Base-by-base conservation (phyloP, 2,329 filamentous ascomycete species). In the Xylariaceae sp. region DNA sequence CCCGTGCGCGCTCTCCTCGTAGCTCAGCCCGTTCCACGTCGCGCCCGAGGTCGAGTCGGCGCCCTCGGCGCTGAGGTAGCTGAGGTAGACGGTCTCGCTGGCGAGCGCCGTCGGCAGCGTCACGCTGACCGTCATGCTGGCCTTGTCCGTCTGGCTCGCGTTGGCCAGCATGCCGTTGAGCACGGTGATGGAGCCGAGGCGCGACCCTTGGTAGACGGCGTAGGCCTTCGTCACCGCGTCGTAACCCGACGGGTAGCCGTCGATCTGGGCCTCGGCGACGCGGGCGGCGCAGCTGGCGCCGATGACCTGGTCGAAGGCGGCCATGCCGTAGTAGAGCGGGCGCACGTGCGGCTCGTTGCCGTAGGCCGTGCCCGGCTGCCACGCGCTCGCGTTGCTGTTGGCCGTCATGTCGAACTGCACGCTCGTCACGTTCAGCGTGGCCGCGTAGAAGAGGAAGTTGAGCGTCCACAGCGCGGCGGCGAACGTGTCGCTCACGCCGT, bases 341-440 rank as follows among this genome's bases (percentile, higher is more conserved):
- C 67, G 61, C 8, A 70, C 64, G 41, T 60, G 61, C 1, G 63
- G 58, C 16, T 53, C 50, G 5, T 49, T 56, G 19, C 56, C 61
- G 40, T 62, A 58, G 38, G 58, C 50, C 14, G 51, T 31, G 24
- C 63, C 53, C 9, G 68, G 68, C 40, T 66, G 61, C 68, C 68
- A 72, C 2, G 67, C 64, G 36, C 61, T 61, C 5, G 66, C 64
- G 43, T 65, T 65, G 39, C 66, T 69, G 49, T 68, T 68, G 49
- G 68, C 65, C 8, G 67, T 71, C 67, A 71, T 69, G 56, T 72
- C 67, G 57, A 71, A 63, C 40, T 68, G 59, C 3, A 71, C 65
- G 6, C 61, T 63, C 0, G 58, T 52, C 31, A 71, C 61, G 38
- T 65, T 65, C 22, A 69, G 56, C 4, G 60, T 61, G 5, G 68